A percentile compares a stretch with the other conserved stretches of the same genome.
phyloP scores from a whole-genome alignment of 441 rosid species.

The Pelargonium exstipulatum region DNA sequence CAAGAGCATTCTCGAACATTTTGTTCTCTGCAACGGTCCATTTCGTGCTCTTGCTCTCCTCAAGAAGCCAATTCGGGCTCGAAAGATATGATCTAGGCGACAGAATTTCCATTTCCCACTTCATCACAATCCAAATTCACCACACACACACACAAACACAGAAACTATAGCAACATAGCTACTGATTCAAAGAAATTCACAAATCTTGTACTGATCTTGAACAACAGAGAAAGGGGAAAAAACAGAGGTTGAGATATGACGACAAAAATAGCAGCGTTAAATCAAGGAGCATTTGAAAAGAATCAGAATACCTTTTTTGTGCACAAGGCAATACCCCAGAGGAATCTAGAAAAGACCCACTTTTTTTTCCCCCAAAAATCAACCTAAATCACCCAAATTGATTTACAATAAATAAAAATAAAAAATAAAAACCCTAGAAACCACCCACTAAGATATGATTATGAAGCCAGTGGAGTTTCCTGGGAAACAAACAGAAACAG shows the following conservation, averaged over 20 bases:
- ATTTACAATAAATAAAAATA: constrained; percentile 15
- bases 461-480: constrained; percentile 16
- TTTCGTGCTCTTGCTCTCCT: constrained; percentile 37
- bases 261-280: constrained; percentile 45
- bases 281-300: constrained; percentile 49
- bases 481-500: constrained; percentile 16
- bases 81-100: constrained; percentile 36
- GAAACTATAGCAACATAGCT: constrained; percentile 14
- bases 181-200: background rate
- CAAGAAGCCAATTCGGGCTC: constrained; percentile 37
- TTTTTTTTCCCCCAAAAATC: constrained; percentile 18
- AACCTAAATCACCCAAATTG: constrained; percentile 6
- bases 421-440: constrained; percentile 18
- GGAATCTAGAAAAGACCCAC: constrained; percentile 63
- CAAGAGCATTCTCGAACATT: constrained; percentile 60
- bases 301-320: constrained; percentile 55
- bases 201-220: background rate
- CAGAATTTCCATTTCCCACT: constrained; percentile 50
- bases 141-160: constrained; percentile 7
- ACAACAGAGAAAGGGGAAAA: constrained; percentile 15
- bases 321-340: constrained; percentile 39
- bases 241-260: constrained; percentile 31
- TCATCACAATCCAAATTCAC: constrained; percentile 27
- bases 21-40: constrained; percentile 67
- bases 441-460: constrained; percentile 31